Percentiles rank a stretch among this genome's conserved stretches.
Conservation (phyloP, 2,329 filamentous ascomycete genomes). For the Epicoccum nigrum region DNA sequence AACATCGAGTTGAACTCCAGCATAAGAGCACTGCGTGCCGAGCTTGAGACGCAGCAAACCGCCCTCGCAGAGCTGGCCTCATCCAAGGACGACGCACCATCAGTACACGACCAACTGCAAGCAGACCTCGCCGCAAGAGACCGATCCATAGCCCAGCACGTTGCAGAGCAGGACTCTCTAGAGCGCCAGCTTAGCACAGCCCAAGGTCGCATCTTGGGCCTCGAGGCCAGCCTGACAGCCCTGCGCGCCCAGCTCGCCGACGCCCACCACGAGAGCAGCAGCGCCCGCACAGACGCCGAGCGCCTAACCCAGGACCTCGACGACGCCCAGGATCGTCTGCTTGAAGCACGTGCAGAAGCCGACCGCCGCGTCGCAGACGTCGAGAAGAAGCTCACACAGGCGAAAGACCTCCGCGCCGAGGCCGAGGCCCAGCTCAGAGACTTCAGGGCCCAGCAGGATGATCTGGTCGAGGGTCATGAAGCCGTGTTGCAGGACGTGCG, state of each 20-base stretch:
- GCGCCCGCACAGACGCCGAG: constrained; percentile 33
- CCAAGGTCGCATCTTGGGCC: constrained; percentile 38
- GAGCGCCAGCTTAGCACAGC: constrained; percentile 35
- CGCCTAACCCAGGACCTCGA: constrained; percentile 34
- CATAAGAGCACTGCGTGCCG: constrained; percentile 26
- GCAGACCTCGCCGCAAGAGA: constrained; percentile 34
- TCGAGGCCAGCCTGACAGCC: constrained; percentile 32
- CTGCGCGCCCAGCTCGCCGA: constrained; percentile 45
- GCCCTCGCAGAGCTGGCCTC: constrained; percentile 7
- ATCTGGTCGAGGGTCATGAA: constrained; percentile 36
- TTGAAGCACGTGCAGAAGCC: constrained; percentile 34
- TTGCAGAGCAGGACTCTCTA: constrained; percentile 32
- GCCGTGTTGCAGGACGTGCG: constrained; percentile 37
- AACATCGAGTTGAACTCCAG: constrained; percentile 33
- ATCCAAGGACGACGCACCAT: neutral
- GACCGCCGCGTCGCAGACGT: constrained; percentile 36
- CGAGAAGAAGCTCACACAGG: constrained; percentile 38
- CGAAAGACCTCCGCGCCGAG: constrained; percentile 37
- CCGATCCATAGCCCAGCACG: constrained; percentile 29
- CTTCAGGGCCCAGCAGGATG: constrained; percentile 34
- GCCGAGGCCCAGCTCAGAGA: constrained; percentile 33
- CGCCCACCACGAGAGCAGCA: constrained; percentile 36
- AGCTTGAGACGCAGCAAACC: constrained; percentile 21
- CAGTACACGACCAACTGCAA: constrained; percentile 24
- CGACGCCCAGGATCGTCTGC: constrained; percentile 33